Base-by-base conservation (phyloP, 305 asterid genomes). In the Withania somnifera region DNA sequence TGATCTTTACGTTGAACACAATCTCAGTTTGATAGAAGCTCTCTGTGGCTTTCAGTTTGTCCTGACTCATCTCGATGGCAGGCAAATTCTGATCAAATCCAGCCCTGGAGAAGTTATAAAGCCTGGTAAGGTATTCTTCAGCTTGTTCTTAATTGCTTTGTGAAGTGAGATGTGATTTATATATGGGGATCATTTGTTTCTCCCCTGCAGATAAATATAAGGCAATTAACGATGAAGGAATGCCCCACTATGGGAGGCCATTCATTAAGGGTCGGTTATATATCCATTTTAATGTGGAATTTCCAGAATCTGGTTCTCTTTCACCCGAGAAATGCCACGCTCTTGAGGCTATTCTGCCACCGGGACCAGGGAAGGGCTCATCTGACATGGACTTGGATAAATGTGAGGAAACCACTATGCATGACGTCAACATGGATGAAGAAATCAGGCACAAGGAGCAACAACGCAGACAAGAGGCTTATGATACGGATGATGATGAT, bases 201-300 rank as follows among this genome's bases (percentile, higher is more conserved):
- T 75, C 47, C 20, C 24, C 45, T 85, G 83, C 89, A 91, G 93
- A 90, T 87, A 86, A 88, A 15, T 84, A 66, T 42, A 92, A 90
- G 91, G 90, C 91, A 8, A 88, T 93, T 77, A 83, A 88, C 17
- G 93, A 90, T 0, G 97, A 93, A 85, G 97, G 97, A 58, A 92
- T 93, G 97, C 97, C 97, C 19, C 84, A 82, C 24, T 87, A 90
- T 79, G 85, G 86, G 66, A 93, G 90, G 81, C 87, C 90, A 6
- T 89, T 92, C 89, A 86, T 89, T 86, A 93, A 88, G 88, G 97
- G 95, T 34, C 84, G 85, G 36, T 89, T 93, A 20, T 86, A 85
- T 50, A 82, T 93, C 58, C 95, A 92, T 84, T 91, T 91, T 88
- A 87, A 81, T 3, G 95, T 93, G 45, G 91, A 89, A 9, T 92